Evolutionary conservation across 129 eudicot species (phyloP).

Genomic region (Helichrysum umbraculigerum): DNA sequence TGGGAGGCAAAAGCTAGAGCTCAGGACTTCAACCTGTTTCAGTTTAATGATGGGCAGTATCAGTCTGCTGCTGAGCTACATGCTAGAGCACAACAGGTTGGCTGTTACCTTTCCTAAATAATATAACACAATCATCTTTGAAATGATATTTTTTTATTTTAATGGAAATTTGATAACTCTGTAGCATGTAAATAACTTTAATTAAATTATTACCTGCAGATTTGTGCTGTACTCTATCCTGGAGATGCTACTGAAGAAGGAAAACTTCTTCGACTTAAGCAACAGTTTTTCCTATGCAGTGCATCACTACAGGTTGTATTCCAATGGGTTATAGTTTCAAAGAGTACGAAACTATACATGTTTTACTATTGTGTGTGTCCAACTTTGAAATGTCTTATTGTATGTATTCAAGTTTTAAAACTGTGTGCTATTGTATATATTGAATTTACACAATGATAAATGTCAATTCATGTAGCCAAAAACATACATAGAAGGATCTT

Average conservation of each 20-base stretch:
- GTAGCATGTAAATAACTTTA: constrained; percentile 5
- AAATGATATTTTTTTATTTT: neutral
- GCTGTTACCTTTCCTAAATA: constrained; percentile 8
- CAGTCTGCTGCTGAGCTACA: constrained; percentile 87
- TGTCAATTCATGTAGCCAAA: too few relatives aligned
- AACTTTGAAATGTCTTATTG: too few relatives aligned
- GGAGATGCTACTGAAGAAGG: constrained; percentile 98
- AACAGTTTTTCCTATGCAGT: constrained; percentile 96
- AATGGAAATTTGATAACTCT: neutral
- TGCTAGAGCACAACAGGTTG: constrained; percentile 94
- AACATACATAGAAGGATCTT: too few relatives aligned
- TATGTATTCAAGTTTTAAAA: too few relatives aligned
- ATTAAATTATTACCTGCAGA: constrained; percentile 52
- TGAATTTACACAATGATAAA: too few relatives aligned
- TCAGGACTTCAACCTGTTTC: constrained; percentile 77
- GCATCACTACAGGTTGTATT: constrained; percentile 96
- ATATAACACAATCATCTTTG: constrained; percentile 3
- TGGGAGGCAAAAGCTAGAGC: constrained; percentile 99
- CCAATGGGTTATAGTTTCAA: neutral
- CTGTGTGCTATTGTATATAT: too few relatives aligned
- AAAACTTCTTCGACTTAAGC: constrained; percentile 90
- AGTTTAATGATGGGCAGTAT: constrained; percentile 92
- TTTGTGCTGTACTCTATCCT: constrained; percentile 96
- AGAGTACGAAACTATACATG: too few relatives aligned
- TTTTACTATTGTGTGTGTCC: too few relatives aligned